phyloP scores from a whole-genome alignment of 73 alveolate species.

The Paramecium pentaurelia region DNA sequence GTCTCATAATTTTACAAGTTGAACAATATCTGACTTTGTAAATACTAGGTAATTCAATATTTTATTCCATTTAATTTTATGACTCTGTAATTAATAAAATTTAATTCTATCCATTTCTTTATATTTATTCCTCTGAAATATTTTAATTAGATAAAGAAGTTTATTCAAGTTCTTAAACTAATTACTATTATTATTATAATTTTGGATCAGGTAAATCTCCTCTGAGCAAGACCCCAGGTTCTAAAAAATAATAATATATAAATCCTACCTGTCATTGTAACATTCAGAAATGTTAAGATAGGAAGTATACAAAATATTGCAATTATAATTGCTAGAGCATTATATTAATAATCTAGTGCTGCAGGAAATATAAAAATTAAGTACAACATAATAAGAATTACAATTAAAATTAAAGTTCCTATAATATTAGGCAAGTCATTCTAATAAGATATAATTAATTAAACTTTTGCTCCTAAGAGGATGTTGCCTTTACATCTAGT shows the following conservation, averaged over 20 bases:
- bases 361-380: constrained; percentile 12
- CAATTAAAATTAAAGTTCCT: background rate
- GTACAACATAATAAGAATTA: background rate
- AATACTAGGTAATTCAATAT: background rate
- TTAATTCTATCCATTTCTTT: background rate
- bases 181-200: background rate
- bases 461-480: background rate
- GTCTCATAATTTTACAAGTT: constrained; percentile 92
- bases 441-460: background rate
- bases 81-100: background rate
- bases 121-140: background rate
- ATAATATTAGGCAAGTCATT: background rate
- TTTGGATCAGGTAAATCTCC: constrained; percentile 31
- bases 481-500: background rate
- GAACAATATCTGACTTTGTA: constrained; percentile 73
- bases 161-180: background rate
- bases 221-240: background rate
- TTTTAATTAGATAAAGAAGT: background rate
- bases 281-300: background rate
- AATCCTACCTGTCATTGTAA: constrained; percentile 43
- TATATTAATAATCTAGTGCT: background rate
- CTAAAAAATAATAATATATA: background rate
- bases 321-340: background rate
- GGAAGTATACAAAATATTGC: background rate
- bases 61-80: background rate